These are phyloP conservation scores for Paecilomyces fulvus DNA, from an alignment of 2,329 filamentous ascomycete genomes.

Conservation along the genomic window DNA sequence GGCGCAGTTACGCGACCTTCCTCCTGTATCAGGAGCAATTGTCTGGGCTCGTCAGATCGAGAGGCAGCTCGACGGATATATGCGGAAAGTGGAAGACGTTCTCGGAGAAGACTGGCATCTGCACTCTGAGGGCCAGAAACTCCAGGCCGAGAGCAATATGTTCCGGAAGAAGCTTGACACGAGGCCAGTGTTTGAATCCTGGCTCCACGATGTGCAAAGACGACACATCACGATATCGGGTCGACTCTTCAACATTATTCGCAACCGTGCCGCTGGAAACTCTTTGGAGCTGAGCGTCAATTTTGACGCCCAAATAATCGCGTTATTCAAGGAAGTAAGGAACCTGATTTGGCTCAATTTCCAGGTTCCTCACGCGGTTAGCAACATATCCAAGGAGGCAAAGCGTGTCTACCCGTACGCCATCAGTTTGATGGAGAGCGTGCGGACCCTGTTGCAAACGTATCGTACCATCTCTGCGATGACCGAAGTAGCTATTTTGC, in stretches of 20 bases:
- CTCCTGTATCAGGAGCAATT: slow-evolving; percentile 91
- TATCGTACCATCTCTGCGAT: slow-evolving; percentile 75
- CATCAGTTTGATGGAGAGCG: slow-evolving; percentile 96
- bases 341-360: slow-evolving; percentile 95
- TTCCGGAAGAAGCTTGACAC: slow-evolving; percentile 97
- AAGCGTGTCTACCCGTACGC: slow-evolving; percentile 97
- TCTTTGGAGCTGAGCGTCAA: slow-evolving; percentile 84
- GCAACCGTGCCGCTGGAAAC: slow-evolving; percentile 84
- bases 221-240: slow-evolving; percentile 88
- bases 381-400: slow-evolving; percentile 95
- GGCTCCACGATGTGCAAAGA: slow-evolving; percentile 81
- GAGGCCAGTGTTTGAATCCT: slow-evolving; percentile 86
- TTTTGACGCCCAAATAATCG: slow-evolving; percentile 95
- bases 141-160: slow-evolving; percentile 81
- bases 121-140: slow-evolving; percentile 88
- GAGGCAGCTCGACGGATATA: slow-evolving; percentile 87
- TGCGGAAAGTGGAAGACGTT: slow-evolving; percentile 98
- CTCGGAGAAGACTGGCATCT: slow-evolving; percentile 90
- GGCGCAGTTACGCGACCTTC: slow-evolving; percentile 92
- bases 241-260: slow-evolving; percentile 79
- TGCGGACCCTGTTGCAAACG: slow-evolving; percentile 86
- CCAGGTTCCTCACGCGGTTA: slow-evolving; percentile 86
- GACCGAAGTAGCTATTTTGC: slow-evolving; percentile 75
- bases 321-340: slow-evolving; percentile 95
- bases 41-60: slow-evolving; percentile 98